Base-by-base conservation (phyloP, 2,329 filamentous ascomycete species). In the Exophiala sp. region DNA sequence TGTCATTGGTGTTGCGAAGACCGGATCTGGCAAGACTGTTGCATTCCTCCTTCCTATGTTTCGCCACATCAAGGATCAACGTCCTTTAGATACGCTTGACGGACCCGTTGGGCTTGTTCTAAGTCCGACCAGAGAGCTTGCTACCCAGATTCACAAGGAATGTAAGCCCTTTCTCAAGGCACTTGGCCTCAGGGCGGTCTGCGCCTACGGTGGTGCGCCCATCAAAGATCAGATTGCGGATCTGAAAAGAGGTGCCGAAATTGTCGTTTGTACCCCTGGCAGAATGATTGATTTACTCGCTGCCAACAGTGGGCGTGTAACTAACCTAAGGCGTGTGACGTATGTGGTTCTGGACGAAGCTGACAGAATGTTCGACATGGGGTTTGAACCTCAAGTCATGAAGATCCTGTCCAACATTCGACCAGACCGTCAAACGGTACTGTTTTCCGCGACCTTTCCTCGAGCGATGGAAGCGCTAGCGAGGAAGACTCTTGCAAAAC, bases 291-390 rank as follows among this genome's bases (percentile, higher is more conserved):
- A 99, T 76, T 81, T 99, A 14, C 78, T 99, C 32, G 89, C 91
- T 38, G 91, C 91, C 47, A 99, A 97, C 68, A 87, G 89, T 61
- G 92, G 92, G n/a, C 84, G 91, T 59, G 91, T 97, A 8, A 95
- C 92, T 10, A 97, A 95, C 66, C 78, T 99, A 52, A 85, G 82
- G 62, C 83, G 94, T 59, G 89, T 96, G 10, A 94, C 90, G 0
- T 99, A 97, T 69, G 85, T 96, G 20, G 94, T 99, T 9, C 82
- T 99, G 36, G 94, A 99, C 68, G 94, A 99, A 73, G 94, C 94
- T 44, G 94, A 99, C 72, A 87, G 94, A 58, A 97, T 99, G 94
- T 96, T 97, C 68, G 94, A 99, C 70, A 97, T 99, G 94, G 94
- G 94, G 11, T 99, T 99, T 67, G 92, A 96, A 72, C 92, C 94